A percentile compares a stretch with the other conserved stretches of the same genome.
phyloP scores from a whole-genome alignment of 176 grass and related monocot species.

The Miscanthus lutarioriparius region DNA sequence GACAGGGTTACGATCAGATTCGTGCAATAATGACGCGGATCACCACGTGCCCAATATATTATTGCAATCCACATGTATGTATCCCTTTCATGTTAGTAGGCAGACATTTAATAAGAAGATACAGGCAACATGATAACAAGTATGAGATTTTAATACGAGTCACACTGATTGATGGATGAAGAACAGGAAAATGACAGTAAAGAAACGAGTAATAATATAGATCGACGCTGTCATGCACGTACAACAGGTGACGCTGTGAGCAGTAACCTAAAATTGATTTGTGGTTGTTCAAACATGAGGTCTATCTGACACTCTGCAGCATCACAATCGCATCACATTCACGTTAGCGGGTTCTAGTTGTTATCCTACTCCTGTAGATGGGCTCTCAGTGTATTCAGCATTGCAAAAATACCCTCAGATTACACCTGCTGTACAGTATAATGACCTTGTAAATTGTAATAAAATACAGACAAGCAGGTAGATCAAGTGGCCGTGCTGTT shows the following conservation, averaged over 20 bases:
- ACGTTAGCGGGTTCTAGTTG: background rate
- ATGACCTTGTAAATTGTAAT: background rate
- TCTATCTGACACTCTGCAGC: background rate
- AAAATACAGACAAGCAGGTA: background rate
- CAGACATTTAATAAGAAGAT: constrained; percentile 13
- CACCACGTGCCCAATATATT: background rate
- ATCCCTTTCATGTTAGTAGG: background rate
- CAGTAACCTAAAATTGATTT: background rate
- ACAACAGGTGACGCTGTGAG: constrained; percentile 3
- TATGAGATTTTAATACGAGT: background rate
- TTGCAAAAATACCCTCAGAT: no score
- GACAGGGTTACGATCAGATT: background rate
- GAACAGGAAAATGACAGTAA: background rate
- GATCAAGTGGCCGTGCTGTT: background rate
- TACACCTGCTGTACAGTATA: background rate
- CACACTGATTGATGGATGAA: background rate
- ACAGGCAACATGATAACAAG: background rate
- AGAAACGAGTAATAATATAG: background rate
- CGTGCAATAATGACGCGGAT: background rate
- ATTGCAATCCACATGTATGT: background rate
- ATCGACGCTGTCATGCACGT: background rate
- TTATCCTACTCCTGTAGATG: background rate
- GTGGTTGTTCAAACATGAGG: background rate
- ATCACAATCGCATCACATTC: background rate
- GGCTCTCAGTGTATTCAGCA: background rate